Evolutionary conservation across 2,329 filamentous ascomycete species (phyloP).

Genomic region (Fusarium ambrosium): DNA sequence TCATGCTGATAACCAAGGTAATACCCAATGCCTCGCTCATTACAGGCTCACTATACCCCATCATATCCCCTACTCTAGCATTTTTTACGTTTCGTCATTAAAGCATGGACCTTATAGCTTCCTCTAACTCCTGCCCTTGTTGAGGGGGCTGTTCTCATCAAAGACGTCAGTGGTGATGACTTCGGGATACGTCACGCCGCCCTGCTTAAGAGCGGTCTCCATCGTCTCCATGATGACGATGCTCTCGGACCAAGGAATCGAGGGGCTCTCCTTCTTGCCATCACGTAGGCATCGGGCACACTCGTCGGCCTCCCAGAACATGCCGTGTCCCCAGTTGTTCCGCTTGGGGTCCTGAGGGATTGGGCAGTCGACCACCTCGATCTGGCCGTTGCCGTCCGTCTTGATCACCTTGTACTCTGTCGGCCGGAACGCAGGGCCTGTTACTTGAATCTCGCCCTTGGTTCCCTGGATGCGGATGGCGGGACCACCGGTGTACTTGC

Average conservation of each 20-base stretch:
- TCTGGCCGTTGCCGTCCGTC: conserved; percentile 60
- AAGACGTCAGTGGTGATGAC: conserved; percentile 70
- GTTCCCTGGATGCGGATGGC: conserved; percentile 85
- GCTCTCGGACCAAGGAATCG: conserved; percentile 80
- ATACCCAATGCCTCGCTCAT: conserved; percentile 8
- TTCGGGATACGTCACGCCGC: conserved; percentile 67
- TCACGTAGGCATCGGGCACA: conserved; percentile 81
- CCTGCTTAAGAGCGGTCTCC: conserved; percentile 68
- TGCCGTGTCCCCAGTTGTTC: conserved; percentile 76
- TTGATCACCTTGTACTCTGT: conserved; percentile 74
- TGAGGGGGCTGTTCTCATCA: conserved; percentile 72
- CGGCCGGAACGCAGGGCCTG: conserved; percentile 78
- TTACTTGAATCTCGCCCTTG: conserved; percentile 85
- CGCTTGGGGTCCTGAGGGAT: conserved; percentile 65
- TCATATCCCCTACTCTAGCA: background rate
- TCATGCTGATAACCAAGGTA: conserved; percentile 14
- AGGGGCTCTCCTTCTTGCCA: conserved; percentile 80
- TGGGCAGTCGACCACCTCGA: conserved; percentile 66
- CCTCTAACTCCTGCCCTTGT: conserved; percentile 63
- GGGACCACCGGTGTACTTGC: conserved; percentile 70
- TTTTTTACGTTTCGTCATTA: conserved; percentile 5
- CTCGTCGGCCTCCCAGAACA: conserved; percentile 92
- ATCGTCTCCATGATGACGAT: conserved; percentile 85
- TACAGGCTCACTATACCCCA: background rate
- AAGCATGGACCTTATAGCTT: background rate